A percentile compares a stretch with the other conserved stretches of the same genome.
These are phyloP conservation scores for Beta lomatogona DNA, from an alignment of 179 eudicot species.

Conservation along the genomic window DNA sequence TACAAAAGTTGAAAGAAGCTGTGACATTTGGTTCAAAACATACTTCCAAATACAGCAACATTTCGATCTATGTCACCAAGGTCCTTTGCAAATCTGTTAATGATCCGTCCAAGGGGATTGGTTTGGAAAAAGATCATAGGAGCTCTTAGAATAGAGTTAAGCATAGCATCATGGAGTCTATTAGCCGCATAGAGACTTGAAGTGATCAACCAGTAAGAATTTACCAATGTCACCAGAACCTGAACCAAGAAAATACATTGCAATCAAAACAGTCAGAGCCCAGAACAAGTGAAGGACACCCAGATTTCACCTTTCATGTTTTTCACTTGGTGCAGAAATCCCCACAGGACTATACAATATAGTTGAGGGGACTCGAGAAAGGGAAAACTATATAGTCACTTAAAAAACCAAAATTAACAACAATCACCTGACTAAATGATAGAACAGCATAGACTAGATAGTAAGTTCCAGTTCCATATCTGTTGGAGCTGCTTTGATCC, in stretches of 20 bases:
- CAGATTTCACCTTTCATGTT: background rate
- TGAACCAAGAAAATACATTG: slow-evolving; percentile 33
- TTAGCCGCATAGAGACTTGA: slow-evolving; percentile 92
- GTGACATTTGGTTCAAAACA: slow-evolving; percentile 75
- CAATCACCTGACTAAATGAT: slow-evolving; percentile 81
- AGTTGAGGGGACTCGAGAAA: background rate
- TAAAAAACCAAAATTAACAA: background rate
- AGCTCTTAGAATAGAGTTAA: slow-evolving; percentile 76
- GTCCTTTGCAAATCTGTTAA: slow-evolving; percentile 95
- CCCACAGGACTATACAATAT: background rate
- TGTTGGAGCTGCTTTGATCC: slow-evolving; percentile 57
- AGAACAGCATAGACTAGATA: slow-evolving; percentile 75
- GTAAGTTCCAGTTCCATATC: slow-evolving; percentile 61
- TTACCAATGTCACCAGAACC: slow-evolving; percentile 73
- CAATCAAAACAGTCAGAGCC: background rate
- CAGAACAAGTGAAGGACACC: background rate
- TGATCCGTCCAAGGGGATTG: slow-evolving; percentile 89
- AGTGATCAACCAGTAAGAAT: slow-evolving; percentile 83
- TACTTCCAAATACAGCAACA: slow-evolving; percentile 68
- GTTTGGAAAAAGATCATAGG: slow-evolving; percentile 98
- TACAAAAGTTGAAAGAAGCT: slow-evolving; percentile 85
- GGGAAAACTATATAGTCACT: background rate
- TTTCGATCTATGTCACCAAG: slow-evolving; percentile 83
- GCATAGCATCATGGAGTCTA: slow-evolving; percentile 90
- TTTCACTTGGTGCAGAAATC: background rate